Evolutionary conservation across 495 filamentous ascomycete species (phyloP), one percentile per base, ranked within the genome.

Genomic region (Penicillium ucsense): DNA sequence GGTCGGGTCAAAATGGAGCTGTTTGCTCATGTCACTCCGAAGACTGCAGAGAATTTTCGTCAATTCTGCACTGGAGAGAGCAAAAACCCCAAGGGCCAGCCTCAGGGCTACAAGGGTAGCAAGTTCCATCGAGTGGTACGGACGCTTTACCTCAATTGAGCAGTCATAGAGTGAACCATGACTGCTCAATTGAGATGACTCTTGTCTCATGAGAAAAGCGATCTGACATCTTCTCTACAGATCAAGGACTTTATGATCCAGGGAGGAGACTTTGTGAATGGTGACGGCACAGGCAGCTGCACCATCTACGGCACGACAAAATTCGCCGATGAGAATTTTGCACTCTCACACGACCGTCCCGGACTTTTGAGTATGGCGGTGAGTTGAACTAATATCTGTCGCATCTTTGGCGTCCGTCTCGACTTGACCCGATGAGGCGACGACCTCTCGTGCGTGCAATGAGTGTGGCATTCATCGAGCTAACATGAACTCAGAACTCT

Each of bases 191-290:
- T 20, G 20, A 20, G 20, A 20, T 20, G 20, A 20, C 20, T 20
- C 2, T 20, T 20, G 20, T 20, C 20, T 20, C 20, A 20, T 20
- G 20, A 20, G 20, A 20, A 20, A 20, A 20, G 20, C 20, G 20
- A 20, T 20, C 20, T 20, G 20, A 20, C 20, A 20, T 20, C 20
- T 20, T 20, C 20, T 20, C 20, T 20, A 20, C 20, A 95, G 88
- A 95, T 97, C 71, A 88, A 86, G 69, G 85, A 89, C 54, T 97
- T 97, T 66, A 96, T 98, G 90, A 77, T 86, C 53, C 94, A 97
- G 70, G 94, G 94, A 33, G 92, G 94, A 43, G 94, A 98, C 66
- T 97, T 98, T 68, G 64, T 96, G 47, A 86, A 95, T 60, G 89
- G 91, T 36, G 85, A 97, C 63, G 94, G 94, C 8, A 94, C 85